Evolutionary conservation across 306 rosid species (phyloP).

Genomic region (Prunus davidiana): DNA sequence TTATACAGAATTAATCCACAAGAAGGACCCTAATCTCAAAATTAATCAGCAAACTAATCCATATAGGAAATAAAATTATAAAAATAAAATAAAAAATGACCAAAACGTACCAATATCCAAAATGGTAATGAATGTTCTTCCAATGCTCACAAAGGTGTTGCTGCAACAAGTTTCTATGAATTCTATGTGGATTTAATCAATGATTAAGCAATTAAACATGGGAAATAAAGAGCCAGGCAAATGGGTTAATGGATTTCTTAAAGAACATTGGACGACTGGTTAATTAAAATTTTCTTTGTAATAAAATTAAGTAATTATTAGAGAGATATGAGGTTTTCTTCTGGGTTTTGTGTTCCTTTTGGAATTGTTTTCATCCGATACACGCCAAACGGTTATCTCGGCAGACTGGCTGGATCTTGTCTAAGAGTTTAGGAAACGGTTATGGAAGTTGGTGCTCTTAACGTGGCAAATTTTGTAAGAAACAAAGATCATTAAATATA

Average conservation of each 20-base stretch:
- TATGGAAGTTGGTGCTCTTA: conserved; percentile 23
- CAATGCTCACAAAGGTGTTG: not conserved
- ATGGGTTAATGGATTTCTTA: not conserved
- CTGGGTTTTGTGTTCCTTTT: not conserved
- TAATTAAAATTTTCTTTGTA: not conserved
- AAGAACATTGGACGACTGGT: not conserved
- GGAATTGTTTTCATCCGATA: conserved; percentile 11
- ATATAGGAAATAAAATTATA: not conserved
- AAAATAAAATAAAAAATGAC: not conserved
- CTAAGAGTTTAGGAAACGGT: conserved; percentile 26
- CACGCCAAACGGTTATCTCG: conserved; percentile 28
- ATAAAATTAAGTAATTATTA: not conserved
- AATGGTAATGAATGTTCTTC: not conserved
- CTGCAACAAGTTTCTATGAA: not conserved
- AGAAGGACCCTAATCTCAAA: no score
- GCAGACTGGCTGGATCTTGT: conserved; percentile 31
- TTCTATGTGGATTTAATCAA: no score
- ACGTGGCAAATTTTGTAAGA: not conserved
- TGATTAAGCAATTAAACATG: not conserved
- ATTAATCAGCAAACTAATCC: no score
- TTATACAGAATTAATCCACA: no score
- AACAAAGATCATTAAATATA: not conserved
- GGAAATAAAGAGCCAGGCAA: not conserved
- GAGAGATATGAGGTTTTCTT: not conserved
- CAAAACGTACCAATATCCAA: not conserved